These are phyloP conservation scores for Herpetomonas tarakana DNA, from an alignment of 208 protist genomes.

Conservation along the genomic window DNA sequence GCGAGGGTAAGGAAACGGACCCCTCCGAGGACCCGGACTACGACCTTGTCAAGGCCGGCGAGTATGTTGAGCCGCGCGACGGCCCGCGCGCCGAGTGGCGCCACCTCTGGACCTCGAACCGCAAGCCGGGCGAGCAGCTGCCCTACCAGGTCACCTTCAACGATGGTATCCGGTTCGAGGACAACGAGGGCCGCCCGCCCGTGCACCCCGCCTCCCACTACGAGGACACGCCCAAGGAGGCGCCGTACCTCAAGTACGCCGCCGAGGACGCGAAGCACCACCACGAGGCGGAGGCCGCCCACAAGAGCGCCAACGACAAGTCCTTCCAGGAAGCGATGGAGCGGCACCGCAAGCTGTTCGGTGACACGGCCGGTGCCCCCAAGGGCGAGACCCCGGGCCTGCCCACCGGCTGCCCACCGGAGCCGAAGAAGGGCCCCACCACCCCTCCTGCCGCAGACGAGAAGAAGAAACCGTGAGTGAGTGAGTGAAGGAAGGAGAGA, in stretches of 20 bases:
- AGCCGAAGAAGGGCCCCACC: background rate
- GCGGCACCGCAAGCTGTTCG: constrained; percentile 48
- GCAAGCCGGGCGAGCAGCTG: constrained; percentile 40
- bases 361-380: constrained; percentile 46
- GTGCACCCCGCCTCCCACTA: constrained; percentile 81
- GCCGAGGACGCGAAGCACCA: constrained; percentile 45
- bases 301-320: constrained; percentile 33
- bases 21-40: constrained; percentile 87
- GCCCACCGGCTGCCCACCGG: constrained; percentile 57
- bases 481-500: constrained; percentile 4
- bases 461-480: constrained; percentile 5
- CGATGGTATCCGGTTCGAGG: constrained; percentile 84
- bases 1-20: constrained; percentile 80
- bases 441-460: background rate
- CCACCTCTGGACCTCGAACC: constrained; percentile 86
- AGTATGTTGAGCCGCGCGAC: constrained; percentile 89
- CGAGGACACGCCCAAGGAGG: constrained; percentile 79
- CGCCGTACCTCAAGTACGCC: constrained; percentile 72
- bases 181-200: constrained; percentile 78
- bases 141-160: constrained; percentile 89
- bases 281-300: constrained; percentile 24
- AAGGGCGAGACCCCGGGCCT: constrained; percentile 33
- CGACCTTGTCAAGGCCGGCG: constrained; percentile 82
- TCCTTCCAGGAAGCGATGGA: constrained; percentile 73
- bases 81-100: constrained; percentile 86